Base-by-base conservation (phyloP, 2,329 filamentous ascomycete species). In the Colletotrichum destructivum region DNA sequence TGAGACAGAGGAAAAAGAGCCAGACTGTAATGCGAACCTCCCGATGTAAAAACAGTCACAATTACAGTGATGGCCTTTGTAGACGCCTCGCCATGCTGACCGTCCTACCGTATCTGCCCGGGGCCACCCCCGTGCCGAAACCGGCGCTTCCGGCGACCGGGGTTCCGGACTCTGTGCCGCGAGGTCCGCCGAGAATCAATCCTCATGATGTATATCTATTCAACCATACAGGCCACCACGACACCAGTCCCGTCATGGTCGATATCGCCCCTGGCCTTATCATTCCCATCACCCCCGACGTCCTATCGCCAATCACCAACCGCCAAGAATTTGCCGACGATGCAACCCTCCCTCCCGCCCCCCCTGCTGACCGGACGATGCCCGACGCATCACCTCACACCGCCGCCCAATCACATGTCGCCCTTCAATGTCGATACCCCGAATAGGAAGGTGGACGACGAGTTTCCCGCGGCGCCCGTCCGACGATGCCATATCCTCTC, bases 381-480 rank as follows among this genome's bases (percentile, higher is more conserved):
- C 47, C 62, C 62, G 62, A 56, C 62, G 26, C 38, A 35, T 23
- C 49, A 35, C 38, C 49, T 21, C 7, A 3, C 15, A n/a, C 11
- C 51, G 31, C 38, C 23, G 6, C 13, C 62, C 62, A 64, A 64
- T 64, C 49, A 38, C 16, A 3, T 12, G 7, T 26, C 23, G 7
- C 21, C 8, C 4, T 13, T 9, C 2, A 0, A 1, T n/a, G 40
- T 56, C 40, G 38, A 64, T 40, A 38, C 62, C 44, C 51, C 51
- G 62, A 46, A 55, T 38, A 64, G 62, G 62, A 44, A 64, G 62
- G 51, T 47, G 49, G 31, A 13, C 51, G 55, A 16, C 21, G 15
- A 60, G 46, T 71, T 71, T 44, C 69, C 69, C 69, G 69, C 69
- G 65, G 69, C 51, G 44, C 52, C 56, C 11, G n/a, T 13, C 61